A percentile compares a stretch with the other conserved stretches of the same genome.
Conservation (phyloP, 768 basidiomycete genomes). For the Scleroderma bovista region DNA sequence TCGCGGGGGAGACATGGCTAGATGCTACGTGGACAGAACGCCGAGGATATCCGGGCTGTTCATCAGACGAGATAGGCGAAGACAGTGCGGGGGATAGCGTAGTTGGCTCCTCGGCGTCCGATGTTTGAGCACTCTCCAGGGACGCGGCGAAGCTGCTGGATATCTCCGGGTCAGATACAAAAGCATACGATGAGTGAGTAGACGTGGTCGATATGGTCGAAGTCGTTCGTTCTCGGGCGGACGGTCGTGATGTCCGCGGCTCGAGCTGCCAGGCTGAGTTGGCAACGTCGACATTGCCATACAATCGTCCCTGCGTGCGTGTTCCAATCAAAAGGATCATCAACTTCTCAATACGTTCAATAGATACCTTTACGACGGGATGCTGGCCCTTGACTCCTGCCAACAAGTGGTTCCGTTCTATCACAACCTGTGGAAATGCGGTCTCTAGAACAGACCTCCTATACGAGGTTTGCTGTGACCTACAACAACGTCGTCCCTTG, state of each 20-base stretch:
- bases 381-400: slow-evolving; percentile 68
- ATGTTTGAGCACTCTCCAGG: slow-evolving; percentile 65
- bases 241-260: slow-evolving; percentile 46
- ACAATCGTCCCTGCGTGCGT: slow-evolving; percentile 58
- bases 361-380: slow-evolving; percentile 65
- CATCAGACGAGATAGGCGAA: slow-evolving; percentile 61
- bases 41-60: slow-evolving; percentile 26
- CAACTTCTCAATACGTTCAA: background rate
- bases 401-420: slow-evolving; percentile 66
- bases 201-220: slow-evolving; percentile 72
- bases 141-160: slow-evolving; percentile 83
- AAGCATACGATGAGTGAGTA: slow-evolving; percentile 75
- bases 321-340: background rate
- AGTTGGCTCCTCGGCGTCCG: slow-evolving; percentile 63
- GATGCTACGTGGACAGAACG: slow-evolving; percentile 33
- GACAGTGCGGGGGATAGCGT: slow-evolving; percentile 52
- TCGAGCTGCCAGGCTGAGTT: slow-evolving; percentile 80
- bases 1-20: slow-evolving; percentile 53
- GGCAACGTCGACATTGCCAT: slow-evolving; percentile 58
- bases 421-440: slow-evolving; percentile 47
- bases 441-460: background rate
- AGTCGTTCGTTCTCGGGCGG: slow-evolving; percentile 65
- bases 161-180: slow-evolving; percentile 80
- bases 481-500: slow-evolving; percentile 68
- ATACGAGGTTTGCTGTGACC: slow-evolving; percentile 15